Conservation (phyloP, 257 asterid species). For the Solanum lycopersicoides region DNA sequence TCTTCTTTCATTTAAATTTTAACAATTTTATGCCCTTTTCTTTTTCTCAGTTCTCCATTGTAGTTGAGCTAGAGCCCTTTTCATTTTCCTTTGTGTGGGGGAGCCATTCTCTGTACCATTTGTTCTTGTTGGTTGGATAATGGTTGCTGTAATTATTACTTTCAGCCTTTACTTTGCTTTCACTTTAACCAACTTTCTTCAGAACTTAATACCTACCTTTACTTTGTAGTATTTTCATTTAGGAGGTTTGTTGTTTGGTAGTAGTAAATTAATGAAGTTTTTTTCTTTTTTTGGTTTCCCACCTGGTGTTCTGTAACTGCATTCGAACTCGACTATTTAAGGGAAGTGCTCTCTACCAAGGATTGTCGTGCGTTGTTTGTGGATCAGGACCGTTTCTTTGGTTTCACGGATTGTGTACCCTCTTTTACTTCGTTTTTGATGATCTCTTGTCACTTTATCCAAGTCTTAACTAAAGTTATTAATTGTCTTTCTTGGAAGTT, state of each 20-base stretch:
- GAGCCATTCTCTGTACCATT: not conserved
- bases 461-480: not conserved
- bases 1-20: conserved; percentile 1
- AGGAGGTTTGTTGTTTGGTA: not conserved
- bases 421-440: not conserved
- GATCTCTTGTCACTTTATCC: not conserved
- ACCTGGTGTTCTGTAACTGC: too few relatives aligned
- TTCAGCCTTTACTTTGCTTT: conserved; percentile 26
- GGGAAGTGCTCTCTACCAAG: too few relatives aligned
- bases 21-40: not conserved
- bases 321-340: too few relatives aligned
- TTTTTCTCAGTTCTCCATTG: not conserved
- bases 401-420: not conserved
- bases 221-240: not conserved
- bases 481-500: conserved; percentile 7
- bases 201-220: conserved; percentile 3
- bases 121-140: conserved; percentile 15
- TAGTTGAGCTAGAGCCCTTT: not conserved
- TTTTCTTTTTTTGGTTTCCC: too few relatives aligned
- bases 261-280: not conserved
- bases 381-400: not conserved
- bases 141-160: conserved; percentile 25
- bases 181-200: conserved; percentile 7
- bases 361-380: not conserved
- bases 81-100: conserved; percentile 4